Conservation (phyloP, 2,329 filamentous ascomycete genomes). For the Sporothrix mexicana region DNA sequence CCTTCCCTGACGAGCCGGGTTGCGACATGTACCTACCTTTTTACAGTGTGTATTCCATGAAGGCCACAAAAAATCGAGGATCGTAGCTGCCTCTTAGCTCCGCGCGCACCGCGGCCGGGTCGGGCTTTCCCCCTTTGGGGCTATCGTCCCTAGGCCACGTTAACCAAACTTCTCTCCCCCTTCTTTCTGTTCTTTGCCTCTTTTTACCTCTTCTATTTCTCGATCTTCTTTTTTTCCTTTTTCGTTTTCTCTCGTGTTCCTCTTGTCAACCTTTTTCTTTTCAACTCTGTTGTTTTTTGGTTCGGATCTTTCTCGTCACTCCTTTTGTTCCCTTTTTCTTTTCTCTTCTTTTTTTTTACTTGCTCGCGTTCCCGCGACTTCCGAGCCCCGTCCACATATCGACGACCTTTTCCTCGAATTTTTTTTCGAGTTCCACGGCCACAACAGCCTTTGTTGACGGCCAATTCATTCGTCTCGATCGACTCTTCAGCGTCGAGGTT, state of each 20-base stretch:
- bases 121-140: constrained; percentile 29
- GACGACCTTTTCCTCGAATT: constrained; percentile 3
- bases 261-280: constrained; percentile 34
- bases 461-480: constrained; percentile 3
- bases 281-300: constrained; percentile 41
- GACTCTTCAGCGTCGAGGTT: constrained; percentile 21
- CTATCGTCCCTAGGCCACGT: constrained; percentile 26
- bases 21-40: constrained; percentile 13
- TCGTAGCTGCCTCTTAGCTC: constrained; percentile 28
- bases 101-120: constrained; percentile 13
- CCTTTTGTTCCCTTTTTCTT: constrained; percentile 47
- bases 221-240: constrained; percentile 36
- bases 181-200: constrained; percentile 22
- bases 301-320: constrained; percentile 50
- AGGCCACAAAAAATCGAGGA: constrained; percentile 24
- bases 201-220: constrained; percentile 23
- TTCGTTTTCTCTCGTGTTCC: constrained; percentile 32
- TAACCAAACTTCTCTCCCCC: constrained; percentile 26
- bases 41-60: not conserved
- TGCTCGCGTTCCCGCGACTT: constrained; percentile 36
- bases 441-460: constrained; percentile 2
- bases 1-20: constrained; percentile 13
- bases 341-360: constrained; percentile 31
- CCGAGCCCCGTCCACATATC: not conserved
- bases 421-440: constrained; percentile 16